Conservation (phyloP, 164 flowering plant genomes). For the Cinnamomum chago region DNA sequence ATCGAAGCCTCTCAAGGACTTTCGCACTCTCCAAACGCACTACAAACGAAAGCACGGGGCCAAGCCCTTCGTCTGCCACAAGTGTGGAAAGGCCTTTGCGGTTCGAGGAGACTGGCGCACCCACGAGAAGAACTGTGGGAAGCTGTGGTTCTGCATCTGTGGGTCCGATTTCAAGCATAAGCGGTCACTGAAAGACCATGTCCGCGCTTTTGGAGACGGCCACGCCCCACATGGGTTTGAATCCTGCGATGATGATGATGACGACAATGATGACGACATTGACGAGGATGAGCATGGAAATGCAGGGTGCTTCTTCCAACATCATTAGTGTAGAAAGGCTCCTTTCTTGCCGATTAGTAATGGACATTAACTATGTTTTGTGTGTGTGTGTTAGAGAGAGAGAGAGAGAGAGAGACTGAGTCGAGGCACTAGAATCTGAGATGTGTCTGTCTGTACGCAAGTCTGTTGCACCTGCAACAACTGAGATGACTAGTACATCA, state of each 20-base stretch:
- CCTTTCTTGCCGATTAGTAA: background rate
- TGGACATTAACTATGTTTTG: background rate
- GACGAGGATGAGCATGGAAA: background rate
- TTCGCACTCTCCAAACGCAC: slow-evolving; percentile 69
- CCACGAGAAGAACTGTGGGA: slow-evolving; percentile 77
- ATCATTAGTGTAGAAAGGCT: background rate
- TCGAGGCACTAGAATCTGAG: background rate
- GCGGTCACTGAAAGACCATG: slow-evolving; percentile 71
- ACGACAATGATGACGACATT: slow-evolving; percentile 2
- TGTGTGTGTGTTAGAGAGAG: background rate
- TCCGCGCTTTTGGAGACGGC: slow-evolving; percentile 58
- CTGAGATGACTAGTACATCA: background rate
- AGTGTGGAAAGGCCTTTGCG: slow-evolving; percentile 63
- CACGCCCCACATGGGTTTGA: slow-evolving; percentile 43
- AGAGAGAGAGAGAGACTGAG: background rate
- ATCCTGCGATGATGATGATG: slow-evolving; percentile 26
- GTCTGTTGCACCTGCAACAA: background rate
- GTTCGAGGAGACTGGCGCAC: slow-evolving; percentile 83
- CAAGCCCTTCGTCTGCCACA: slow-evolving; percentile 53
- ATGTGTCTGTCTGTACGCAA: background rate
- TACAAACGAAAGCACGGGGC: slow-evolving; percentile 72
- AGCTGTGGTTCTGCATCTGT: slow-evolving; percentile 67
- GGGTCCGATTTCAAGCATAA: slow-evolving; percentile 80
- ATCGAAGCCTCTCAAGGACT: slow-evolving; percentile 69
- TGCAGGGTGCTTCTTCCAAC: background rate